phyloP scores from a whole-genome alignment of 176 grass and related monocot species.

The Coix lacrymajobi region DNA sequence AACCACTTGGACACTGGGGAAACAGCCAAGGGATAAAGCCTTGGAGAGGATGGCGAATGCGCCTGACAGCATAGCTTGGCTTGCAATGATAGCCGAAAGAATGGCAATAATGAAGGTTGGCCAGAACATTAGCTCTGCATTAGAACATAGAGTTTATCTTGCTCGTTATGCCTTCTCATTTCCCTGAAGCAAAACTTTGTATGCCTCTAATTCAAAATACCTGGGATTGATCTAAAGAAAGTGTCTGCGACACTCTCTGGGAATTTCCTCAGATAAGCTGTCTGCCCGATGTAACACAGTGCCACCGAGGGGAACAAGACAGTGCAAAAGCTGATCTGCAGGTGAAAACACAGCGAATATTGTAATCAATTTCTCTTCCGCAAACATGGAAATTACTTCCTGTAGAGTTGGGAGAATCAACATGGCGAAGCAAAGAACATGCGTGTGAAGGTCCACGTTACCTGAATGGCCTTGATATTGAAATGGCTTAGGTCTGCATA shows the following conservation, averaged over 20 bases:
- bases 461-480: slow-evolving; percentile 72
- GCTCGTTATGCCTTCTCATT: neutral
- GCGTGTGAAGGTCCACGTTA: slow-evolving; percentile 6
- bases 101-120: slow-evolving; percentile 67
- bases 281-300: slow-evolving; percentile 70
- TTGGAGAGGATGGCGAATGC: slow-evolving; percentile 83
- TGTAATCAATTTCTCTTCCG: neutral
- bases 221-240: slow-evolving; percentile 85
- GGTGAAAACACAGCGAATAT: neutral
- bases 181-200: neutral
- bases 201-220: slow-evolving; percentile 16
- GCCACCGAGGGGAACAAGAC: slow-evolving; percentile 70
- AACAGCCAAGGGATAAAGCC: slow-evolving; percentile 67
- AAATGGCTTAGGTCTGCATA: slow-evolving; percentile 92
- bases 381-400: neutral
- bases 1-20: slow-evolving; percentile 69
- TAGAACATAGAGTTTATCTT: neutral
- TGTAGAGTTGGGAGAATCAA: neutral
- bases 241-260: slow-evolving; percentile 46
- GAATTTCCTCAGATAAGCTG: slow-evolving; percentile 56
- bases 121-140: slow-evolving; percentile 52
- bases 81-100: slow-evolving; percentile 74
- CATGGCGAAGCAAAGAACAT: neutral
- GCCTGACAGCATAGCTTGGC: slow-evolving; percentile 83
- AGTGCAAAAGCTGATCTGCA: slow-evolving; percentile 65